phyloP scores from a whole-genome alignment of 192 early-diverging fungal genomes.

The Entomortierella lignicola region DNA sequence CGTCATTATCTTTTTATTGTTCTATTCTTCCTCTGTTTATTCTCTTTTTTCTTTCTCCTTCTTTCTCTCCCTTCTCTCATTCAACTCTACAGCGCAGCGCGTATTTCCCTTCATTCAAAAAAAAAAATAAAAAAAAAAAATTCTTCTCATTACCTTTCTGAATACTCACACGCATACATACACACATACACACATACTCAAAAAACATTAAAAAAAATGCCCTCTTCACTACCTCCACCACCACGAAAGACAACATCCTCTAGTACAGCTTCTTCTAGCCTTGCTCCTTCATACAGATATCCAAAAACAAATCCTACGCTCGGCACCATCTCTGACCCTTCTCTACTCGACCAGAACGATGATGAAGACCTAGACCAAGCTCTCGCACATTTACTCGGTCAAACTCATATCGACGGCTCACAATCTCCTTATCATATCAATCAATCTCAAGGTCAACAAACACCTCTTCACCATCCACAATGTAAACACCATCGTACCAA shows the following conservation, averaged over 20 bases:
- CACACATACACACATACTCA: not conserved
- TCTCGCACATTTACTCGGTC: conserved; percentile 36
- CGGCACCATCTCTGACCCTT: conserved; percentile 5
- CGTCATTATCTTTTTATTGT: not conserved
- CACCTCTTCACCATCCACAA: conserved; percentile 8
- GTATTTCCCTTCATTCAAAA: not conserved
- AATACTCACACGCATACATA: too few species aligned
- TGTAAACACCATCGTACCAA: conserved; percentile 5
- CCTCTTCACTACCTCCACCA: conserved; percentile 39
- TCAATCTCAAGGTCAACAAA: not conserved
- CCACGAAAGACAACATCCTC: conserved; percentile 41
- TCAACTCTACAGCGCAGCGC: too few species aligned
- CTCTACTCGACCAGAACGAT: conserved; percentile 17
- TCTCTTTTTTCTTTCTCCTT: not conserved
- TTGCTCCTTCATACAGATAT: conserved; percentile 17
- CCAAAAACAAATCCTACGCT: conserved; percentile 47
- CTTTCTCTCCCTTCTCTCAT: not conserved
- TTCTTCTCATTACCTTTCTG: conserved; percentile 31
- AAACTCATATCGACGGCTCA: conserved; percentile 12
- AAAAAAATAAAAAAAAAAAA: too few species aligned
- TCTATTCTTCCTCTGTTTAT: conserved; percentile 1
- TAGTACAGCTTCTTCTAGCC: not conserved
- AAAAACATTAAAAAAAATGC: conserved; percentile 19
- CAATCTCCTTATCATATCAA: not conserved
- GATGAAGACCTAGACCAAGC: conserved; percentile 33